Evolutionary conservation across 306 rosid genomes (phyloP), one percentile per base, ranked within the genome.

Genomic region (Lathyrus tuberosus): DNA sequence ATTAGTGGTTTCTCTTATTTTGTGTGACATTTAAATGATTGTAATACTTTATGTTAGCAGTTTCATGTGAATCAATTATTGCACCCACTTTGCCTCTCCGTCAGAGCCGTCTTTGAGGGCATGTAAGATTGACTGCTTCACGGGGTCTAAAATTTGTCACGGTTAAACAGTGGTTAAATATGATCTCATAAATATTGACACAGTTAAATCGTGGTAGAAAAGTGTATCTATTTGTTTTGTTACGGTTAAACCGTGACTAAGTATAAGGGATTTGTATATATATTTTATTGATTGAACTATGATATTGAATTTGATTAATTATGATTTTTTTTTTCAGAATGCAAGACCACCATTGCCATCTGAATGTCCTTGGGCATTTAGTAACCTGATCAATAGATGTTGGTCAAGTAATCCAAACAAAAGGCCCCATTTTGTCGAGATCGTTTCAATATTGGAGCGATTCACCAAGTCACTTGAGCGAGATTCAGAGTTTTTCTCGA

Each of bases 311-410:
- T 46, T 70, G 67, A 53, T 78, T 59, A 43, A 10, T n/a, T 35
- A 60, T 62, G 13, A 24, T 60, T 26, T 26, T 73, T 1, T 53
- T 10, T 2, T 65, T 53, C 80, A 94, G 99, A 94, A 94, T 83
- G 94, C 88, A 77, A 94, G 99, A 69, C 99, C 99, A 1, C 95
- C 97, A 24, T 62, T 94, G 76, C 97, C 96, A 43, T 49, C 89
- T 3, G 85, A 77, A 49, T 94, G 99, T 76, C 99, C 99, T 0
- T n/a, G 33, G 78, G 92, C 91, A 47, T 83, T 94, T 38, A 72
- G 91, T 69, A 76, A 79, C 62, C 92, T 94, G 43, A 84, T 94
- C 35, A 86, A 78, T 64, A 79, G 88, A 77, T 94, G 99, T 68
- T 94, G 99, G 99, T 86, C 97, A 16, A 78, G 81, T 62, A 85